Percentiles rank a stretch among this genome's conserved stretches.
These are phyloP conservation scores for Penicillium aurantiogriseum DNA, from an alignment of 2,329 filamentous ascomycete species.

Conservation along the genomic window DNA sequence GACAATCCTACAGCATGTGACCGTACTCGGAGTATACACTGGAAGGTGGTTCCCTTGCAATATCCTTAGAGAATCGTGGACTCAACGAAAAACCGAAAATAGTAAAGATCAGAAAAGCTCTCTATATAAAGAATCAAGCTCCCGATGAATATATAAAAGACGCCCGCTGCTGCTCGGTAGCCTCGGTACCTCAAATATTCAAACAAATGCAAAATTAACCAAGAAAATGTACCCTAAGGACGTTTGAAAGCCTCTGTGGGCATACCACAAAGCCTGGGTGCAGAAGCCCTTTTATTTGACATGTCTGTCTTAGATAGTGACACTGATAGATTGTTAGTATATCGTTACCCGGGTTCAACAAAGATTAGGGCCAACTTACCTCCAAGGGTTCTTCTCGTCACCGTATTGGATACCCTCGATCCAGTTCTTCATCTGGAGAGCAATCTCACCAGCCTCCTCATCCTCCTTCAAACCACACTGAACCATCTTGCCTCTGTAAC, in stretches of 20 bases:
- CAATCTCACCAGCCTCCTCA: conserved; percentile 84
- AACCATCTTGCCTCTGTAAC: conserved; percentile 79
- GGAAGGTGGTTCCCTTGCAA: background rate
- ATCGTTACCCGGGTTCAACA: background rate
- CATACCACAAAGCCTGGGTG: background rate
- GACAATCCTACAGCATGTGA: background rate
- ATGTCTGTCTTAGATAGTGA: conserved; percentile 20
- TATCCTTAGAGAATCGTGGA: background rate
- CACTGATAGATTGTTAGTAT: conserved; percentile 2
- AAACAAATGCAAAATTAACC: conserved; percentile 2
- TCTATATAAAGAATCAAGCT: background rate
- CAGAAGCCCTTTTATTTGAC: background rate
- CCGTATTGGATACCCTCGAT: conserved; percentile 95
- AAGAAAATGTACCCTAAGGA: background rate
- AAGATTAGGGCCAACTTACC: conserved; percentile 50
- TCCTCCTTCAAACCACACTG: conserved; percentile 77
- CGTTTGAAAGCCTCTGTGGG: background rate
- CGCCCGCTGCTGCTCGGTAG: background rate
- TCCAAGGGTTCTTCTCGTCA: conserved; percentile 90
- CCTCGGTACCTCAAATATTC: background rate
- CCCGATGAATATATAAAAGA: conserved; percentile 5
- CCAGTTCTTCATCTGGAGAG: conserved; percentile 89
- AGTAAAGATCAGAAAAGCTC: background rate
- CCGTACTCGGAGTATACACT: background rate
- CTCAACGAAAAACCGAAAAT: background rate